Evolutionary conservation across 352 stramenopile species (phyloP).

Genomic region (Pythium dissotocum): DNA sequence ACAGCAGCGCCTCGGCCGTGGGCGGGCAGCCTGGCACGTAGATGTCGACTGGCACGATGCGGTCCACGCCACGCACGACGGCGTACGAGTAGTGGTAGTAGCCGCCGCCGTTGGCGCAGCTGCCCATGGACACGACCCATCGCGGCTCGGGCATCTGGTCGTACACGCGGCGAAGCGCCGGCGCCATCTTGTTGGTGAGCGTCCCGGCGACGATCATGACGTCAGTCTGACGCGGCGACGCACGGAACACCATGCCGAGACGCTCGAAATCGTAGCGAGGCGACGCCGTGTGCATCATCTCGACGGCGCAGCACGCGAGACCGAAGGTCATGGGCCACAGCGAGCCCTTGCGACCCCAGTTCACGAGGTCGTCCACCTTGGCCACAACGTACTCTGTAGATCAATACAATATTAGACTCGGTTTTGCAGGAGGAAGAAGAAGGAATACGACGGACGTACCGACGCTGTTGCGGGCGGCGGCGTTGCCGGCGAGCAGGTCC

Average conservation of each 20-base stretch:
- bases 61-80: constrained; percentile 96
- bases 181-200: constrained; percentile 99
- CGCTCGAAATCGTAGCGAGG: constrained; percentile 98
- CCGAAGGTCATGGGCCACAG: constrained; percentile 99
- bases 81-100: constrained; percentile 98
- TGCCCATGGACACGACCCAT: constrained; percentile 99
- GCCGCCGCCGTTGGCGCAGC: constrained; percentile 96
- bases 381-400: constrained; percentile 96
- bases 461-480: constrained; percentile 72
- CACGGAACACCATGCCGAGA: constrained; percentile 98
- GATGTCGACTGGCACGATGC: constrained; percentile 98
- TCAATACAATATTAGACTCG: background rate
- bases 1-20: constrained; percentile 97
- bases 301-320: constrained; percentile 98
- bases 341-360: constrained; percentile 96
- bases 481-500: constrained; percentile 69
- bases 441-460: constrained; percentile 40
- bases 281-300: constrained; percentile 96
- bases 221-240: constrained; percentile 94
- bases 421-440: background rate
- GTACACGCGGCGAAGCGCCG: constrained; percentile 95
- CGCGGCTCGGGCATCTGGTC: constrained; percentile 99
- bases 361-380: constrained; percentile 97
- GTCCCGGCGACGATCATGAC: constrained; percentile 99
- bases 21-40: constrained; percentile 99